Evolutionary conservation across 768 basidiomycete genomes (phyloP).

Genomic region (Pleurotus platypus): DNA sequence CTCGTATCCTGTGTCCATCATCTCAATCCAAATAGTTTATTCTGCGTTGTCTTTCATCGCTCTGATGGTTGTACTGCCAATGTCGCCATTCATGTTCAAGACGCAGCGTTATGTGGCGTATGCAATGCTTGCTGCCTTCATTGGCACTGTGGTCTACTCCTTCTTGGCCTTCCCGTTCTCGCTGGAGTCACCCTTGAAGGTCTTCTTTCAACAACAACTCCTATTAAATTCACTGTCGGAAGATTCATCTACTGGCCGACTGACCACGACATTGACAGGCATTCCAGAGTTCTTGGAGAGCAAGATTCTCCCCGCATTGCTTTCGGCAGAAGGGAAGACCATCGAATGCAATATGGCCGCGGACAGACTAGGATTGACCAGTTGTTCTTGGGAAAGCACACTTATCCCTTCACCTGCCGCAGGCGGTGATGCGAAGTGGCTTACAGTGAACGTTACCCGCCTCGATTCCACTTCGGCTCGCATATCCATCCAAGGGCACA

Average conservation of each 20-base stretch:
- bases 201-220: slow-evolving; percentile 67
- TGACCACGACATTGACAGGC: slow-evolving; percentile 42
- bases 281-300: slow-evolving; percentile 37
- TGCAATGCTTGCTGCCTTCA: slow-evolving; percentile 34
- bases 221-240: slow-evolving; percentile 31
- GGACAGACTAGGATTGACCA: slow-evolving; percentile 32
- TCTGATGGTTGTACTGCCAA: slow-evolving; percentile 50
- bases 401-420: slow-evolving; percentile 35
- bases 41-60: slow-evolving; percentile 38
- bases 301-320: slow-evolving; percentile 44
- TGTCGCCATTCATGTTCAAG: slow-evolving; percentile 62
- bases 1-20: slow-evolving; percentile 1
- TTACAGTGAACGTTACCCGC: slow-evolving; percentile 38
- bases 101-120: slow-evolving; percentile 28
- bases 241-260: slow-evolving; percentile 21
- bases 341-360: slow-evolving; percentile 25
- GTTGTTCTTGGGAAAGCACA: slow-evolving; percentile 45
- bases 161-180: slow-evolving; percentile 62
- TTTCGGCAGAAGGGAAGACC: slow-evolving; percentile 40
- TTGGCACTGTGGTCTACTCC: slow-evolving; percentile 38
- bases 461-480: slow-evolving; percentile 40
- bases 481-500: slow-evolving; percentile 48
- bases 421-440: slow-evolving; percentile 27
- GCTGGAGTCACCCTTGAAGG: slow-evolving; percentile 55
- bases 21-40: slow-evolving; percentile 41